Base-by-base conservation (phyloP, 768 basidiomycete genomes). In the Obba rivulosa region DNA sequence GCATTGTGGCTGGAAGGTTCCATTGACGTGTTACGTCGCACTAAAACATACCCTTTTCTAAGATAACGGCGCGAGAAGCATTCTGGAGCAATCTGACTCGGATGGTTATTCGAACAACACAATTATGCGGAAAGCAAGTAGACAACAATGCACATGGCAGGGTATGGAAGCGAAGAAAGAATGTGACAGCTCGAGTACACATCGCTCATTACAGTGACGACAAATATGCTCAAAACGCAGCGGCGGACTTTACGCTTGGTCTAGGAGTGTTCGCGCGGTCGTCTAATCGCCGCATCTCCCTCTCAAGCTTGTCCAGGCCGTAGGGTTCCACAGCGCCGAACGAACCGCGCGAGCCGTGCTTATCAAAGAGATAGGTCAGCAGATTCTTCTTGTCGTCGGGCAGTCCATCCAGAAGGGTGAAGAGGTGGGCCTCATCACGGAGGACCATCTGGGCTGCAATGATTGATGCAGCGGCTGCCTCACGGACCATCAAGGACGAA, bases 351-450 rank as follows among this genome's bases (percentile, higher is more conserved):
- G 78, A 86, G 25, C 83, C 83, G 58, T 92, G 87, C 63, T 92
- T 92, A 64, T 92, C 90, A 55, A 93, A 93, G 48, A 91, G 71
- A 56, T 93, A 93, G 1, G 91, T 90, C 42, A 93, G 70, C 16
- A 92, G 71, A 61, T 93, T 92, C 74, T 91, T 92, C 74, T 92
- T 90, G 58, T 89, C 88, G 51, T 90, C 85, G n/a, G 87, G 81
- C 36, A 93, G 72, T 4, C 85, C 87, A 49, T 89, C 87, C 39
- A 93, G 69, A 16, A 93, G 77, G 34, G 79, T 71, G 57, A 93
- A 93, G 1, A 93, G 71, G 55, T 90, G 87, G 0, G 82, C 81
- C 61, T 92, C 91, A 59, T 93, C 90, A 21, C 81, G 78, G 35
- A 93, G 69, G 47, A 92, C 82, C 25, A 91, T 71, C 57, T 92